Percentiles rank a stretch among this genome's conserved stretches.
phyloP scores from a whole-genome alignment of 495 filamentous ascomycete genomes.

The Trichoderma erinaceum region DNA sequence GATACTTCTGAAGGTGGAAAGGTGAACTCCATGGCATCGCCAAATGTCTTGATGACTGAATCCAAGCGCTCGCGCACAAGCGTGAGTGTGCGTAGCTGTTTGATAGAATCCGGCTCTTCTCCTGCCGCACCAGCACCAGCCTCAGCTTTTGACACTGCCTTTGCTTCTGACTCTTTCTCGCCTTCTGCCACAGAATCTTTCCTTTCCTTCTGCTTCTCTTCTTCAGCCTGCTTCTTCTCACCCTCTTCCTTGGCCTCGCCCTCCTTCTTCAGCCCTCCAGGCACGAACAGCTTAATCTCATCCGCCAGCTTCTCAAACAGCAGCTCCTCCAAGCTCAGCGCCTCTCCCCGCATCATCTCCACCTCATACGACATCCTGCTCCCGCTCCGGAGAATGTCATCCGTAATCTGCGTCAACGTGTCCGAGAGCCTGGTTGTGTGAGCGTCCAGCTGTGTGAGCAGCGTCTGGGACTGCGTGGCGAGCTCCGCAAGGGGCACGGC shows the following conservation, averaged over 20 bases:
- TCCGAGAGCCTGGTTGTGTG: slow-evolving; percentile 80
- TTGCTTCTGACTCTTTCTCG: not conserved
- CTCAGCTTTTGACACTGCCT: not conserved
- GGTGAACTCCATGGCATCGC: slow-evolving; percentile 88
- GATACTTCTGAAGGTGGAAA: slow-evolving; percentile 74
- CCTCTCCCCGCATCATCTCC: slow-evolving; percentile 83
- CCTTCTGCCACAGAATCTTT: not conserved
- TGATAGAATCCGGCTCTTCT: slow-evolving; percentile 61
- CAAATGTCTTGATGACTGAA: slow-evolving; percentile 80
- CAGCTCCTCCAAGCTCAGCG: slow-evolving; percentile 66
- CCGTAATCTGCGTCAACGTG: slow-evolving; percentile 79
- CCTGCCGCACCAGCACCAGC: slow-evolving; percentile 20
- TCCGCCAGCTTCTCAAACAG: slow-evolving; percentile 63
- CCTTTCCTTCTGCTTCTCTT: slow-evolving; percentile 18
- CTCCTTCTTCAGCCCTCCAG: slow-evolving; percentile 36
- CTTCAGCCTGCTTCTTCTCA: slow-evolving; percentile 14
- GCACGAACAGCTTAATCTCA: slow-evolving; percentile 65
- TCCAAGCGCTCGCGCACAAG: slow-evolving; percentile 77
- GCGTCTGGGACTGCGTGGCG: slow-evolving; percentile 71
- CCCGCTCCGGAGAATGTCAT: slow-evolving; percentile 85
- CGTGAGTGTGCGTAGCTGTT: slow-evolving; percentile 72
- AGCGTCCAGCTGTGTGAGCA: slow-evolving; percentile 79
- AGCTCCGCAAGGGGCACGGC: slow-evolving; percentile 54
- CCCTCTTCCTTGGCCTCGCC: slow-evolving; percentile 8
- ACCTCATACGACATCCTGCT: slow-evolving; percentile 90